Base-by-base conservation (phyloP, 2,329 filamentous ascomycete genomes). In the Thielaviopsis euricoi region DNA sequence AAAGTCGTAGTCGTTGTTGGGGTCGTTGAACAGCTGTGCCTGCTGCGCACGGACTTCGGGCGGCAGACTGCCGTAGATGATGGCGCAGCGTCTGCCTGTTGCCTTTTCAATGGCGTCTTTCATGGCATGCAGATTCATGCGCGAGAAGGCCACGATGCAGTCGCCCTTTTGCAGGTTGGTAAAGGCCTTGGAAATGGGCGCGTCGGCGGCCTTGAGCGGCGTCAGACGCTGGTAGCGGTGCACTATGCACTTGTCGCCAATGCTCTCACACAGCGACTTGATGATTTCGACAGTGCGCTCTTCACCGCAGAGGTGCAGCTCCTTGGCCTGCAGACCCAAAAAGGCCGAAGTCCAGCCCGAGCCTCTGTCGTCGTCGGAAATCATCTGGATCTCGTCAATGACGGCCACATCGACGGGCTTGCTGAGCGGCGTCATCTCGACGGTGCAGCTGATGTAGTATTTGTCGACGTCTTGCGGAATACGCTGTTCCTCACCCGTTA, bases 341-440 rank as follows among this genome's bases (percentile, higher is more conserved):
- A 97, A 75, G 1, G 93, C 93, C 64, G 89, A 82, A 1, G 90
- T 95, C 93, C 93, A 98, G 2, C 89, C 90, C 83, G 86, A 95
- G 1, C 94, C 93, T 64, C 93, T 84, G 0, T 88, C 81, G 0
- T 68, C 62, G 65, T 89, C 84, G 17, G 81, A 84, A 63, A 98
- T 88, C 93, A 98, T 97, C 70, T 98, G 93, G 59, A 98, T 97
- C 72, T 98, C 93, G 67, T 98, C 93, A 62, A 98, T 91, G 63
- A 98, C 91, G 1, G 89, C 91, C 40, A 98, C 90, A 49, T 97
- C 91, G 29, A 87, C 81, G 1, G 69, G 67, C 3, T 70, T 63
- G 64, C 72, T 77, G n/a, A 76, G 66, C 1, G 78, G 78, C 7
- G 77, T 71, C 79, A 98, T 98, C 69, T 98, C 93, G 2, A 98